Evolutionary conservation across 108 stramenopile genomes (phyloP).

Genomic region (Seminavis robusta): DNA sequence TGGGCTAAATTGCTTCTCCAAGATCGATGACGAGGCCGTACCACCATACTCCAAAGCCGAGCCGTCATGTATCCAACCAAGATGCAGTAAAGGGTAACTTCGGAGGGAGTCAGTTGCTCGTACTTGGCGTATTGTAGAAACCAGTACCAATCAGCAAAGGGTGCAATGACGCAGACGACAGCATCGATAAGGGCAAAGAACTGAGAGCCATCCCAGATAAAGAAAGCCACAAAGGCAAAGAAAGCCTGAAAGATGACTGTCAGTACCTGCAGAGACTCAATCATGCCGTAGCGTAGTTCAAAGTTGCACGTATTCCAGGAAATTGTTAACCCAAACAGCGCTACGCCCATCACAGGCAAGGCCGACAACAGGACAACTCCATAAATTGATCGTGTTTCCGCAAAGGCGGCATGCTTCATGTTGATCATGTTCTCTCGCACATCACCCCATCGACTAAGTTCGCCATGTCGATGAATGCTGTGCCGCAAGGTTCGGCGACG

Average conservation of each 20-base stretch:
- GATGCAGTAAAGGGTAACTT: slow-evolving; percentile 6
- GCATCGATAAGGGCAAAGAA: slow-evolving; percentile 29
- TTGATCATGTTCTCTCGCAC: background rate
- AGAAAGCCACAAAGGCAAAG: slow-evolving; percentile 15
- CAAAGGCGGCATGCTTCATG: slow-evolving; percentile 1
- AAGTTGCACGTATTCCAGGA: slow-evolving; percentile 33
- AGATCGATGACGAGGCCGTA: slow-evolving; percentile 11
- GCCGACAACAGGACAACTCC: slow-evolving; percentile 20
- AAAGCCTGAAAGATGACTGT: slow-evolving; percentile 31
- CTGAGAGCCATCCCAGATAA: slow-evolving; percentile 17
- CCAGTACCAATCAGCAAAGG: slow-evolving; percentile 29
- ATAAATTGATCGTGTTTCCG: slow-evolving; percentile 17
- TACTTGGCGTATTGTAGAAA: slow-evolving; percentile 5
- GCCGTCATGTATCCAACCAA: slow-evolving; percentile 27
- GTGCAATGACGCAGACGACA: slow-evolving; percentile 5
- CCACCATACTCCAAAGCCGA: slow-evolving; percentile 28
- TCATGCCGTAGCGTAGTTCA: slow-evolving; percentile 15
- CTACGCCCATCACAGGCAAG: slow-evolving; percentile 25
- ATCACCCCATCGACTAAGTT: background rate
- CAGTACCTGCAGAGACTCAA: slow-evolving; percentile 13
- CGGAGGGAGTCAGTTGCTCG: background rate
- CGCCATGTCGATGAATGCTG: background rate
- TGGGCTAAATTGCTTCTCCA: background rate
- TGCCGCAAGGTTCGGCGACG: background rate
- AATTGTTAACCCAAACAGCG: slow-evolving; percentile 18